Conservation (phyloP, 768 basidiomycete genomes). For the Podaxis sp. region DNA sequence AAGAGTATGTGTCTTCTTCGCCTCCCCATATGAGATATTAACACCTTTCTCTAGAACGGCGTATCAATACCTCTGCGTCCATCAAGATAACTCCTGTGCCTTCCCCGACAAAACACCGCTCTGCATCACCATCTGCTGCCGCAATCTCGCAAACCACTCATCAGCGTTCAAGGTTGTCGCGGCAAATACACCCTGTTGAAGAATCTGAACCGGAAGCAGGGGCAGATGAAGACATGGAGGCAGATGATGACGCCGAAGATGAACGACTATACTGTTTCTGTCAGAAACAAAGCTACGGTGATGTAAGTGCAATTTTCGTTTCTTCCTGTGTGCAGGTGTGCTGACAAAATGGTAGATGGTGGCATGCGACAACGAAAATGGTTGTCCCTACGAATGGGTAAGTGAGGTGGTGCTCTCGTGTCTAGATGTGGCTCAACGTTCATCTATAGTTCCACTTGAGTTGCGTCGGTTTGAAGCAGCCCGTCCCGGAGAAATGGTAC, state of each 20-base stretch:
- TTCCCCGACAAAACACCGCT: slow-evolving; percentile 38
- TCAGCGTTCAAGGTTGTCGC: slow-evolving; percentile 45
- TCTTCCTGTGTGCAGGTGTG: neutral
- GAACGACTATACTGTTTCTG: slow-evolving; percentile 52
- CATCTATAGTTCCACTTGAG: slow-evolving; percentile 53
- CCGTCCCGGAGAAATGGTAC: slow-evolving; percentile 52
- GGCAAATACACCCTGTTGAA: slow-evolving; percentile 39
- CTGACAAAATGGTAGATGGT: slow-evolving; percentile 49
- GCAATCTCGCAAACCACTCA: slow-evolving; percentile 31
- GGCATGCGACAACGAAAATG: slow-evolving; percentile 65
- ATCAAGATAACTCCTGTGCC: slow-evolving; percentile 39
- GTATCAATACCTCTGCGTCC: slow-evolving; percentile 35
- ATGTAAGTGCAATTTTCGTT: slow-evolving; percentile 31
- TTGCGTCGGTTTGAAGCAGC: slow-evolving; percentile 52
- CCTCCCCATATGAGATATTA: neutral
- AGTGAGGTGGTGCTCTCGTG: slow-evolving; percentile 20
- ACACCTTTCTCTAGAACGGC: slow-evolving; percentile 32
- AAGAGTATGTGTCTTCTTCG: slow-evolving; percentile 34
- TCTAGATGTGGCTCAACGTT: neutral
- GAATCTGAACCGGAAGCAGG: slow-evolving; percentile 39
- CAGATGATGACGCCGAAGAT: slow-evolving; percentile 45
- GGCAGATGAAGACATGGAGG: slow-evolving; percentile 37
- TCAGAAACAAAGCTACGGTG: slow-evolving; percentile 47
- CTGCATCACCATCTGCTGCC: slow-evolving; percentile 38
- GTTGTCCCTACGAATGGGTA: slow-evolving; percentile 72